A percentile compares a stretch with the other conserved stretches of the same genome.
Evolutionary conservation across 306 rosid genomes (phyloP).

Genomic region (Vigna reflexopilosa): DNA sequence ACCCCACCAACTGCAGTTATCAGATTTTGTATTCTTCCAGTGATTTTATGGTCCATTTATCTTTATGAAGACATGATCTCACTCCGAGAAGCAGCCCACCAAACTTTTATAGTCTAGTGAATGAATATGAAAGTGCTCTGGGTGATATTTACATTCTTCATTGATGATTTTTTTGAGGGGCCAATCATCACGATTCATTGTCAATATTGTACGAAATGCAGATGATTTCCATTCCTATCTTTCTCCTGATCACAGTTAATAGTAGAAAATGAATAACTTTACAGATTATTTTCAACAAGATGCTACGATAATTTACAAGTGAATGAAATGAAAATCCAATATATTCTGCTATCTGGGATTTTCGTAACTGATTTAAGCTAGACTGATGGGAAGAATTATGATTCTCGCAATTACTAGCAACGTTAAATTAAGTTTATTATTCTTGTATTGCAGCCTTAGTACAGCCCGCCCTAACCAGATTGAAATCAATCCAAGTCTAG

Average conservation of each 20-base stretch:
- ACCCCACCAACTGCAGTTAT: conserved; percentile 53
- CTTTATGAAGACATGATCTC: conserved; percentile 33
- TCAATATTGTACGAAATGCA: not conserved
- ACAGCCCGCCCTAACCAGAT: not conserved
- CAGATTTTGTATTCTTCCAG: conserved; percentile 35
- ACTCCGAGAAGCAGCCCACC: conserved; percentile 32
- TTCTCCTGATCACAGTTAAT: not conserved
- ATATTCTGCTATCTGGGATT: conserved; percentile 10
- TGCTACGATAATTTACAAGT: not conserved
- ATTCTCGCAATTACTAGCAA: not conserved
- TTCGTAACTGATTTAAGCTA: not conserved
- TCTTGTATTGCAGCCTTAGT: not conserved
- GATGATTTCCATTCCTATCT: not conserved
- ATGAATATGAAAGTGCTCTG: conserved; percentile 3
- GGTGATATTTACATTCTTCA: conserved; percentile 24
- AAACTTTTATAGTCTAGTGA: not conserved
- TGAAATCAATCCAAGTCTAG: conserved; percentile 37
- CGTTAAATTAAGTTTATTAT: conserved; percentile 17
- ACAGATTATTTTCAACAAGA: not conserved
- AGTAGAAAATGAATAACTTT: not conserved
- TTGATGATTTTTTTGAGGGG: not conserved
- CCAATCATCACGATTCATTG: not conserved
- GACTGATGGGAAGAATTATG: conserved; percentile 13
- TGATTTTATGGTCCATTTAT: conserved; percentile 34
- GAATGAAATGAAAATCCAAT: not conserved